phyloP scores from a whole-genome alignment of 2,329 filamentous ascomycete species.

The Sporothrix mexicana region DNA sequence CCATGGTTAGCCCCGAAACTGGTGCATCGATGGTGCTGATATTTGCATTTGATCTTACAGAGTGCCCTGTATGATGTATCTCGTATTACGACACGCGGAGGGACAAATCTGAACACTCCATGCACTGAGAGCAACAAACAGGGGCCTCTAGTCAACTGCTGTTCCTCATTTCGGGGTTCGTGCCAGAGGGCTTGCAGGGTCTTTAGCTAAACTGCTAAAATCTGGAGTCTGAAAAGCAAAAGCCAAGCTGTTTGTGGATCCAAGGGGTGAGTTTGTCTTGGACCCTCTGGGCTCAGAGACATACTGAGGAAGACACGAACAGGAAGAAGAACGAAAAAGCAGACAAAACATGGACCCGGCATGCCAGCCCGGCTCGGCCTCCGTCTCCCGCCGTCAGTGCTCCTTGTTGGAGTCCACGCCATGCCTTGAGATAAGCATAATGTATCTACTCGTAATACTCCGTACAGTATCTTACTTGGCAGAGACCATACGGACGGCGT shows the following conservation, averaged over 20 bases:
- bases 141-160: not conserved
- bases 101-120: not conserved
- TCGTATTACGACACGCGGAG: too few relatives aligned
- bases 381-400: constrained; percentile 9
- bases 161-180: constrained; percentile 21
- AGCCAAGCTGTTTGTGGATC: not conserved
- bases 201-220: not conserved
- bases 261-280: not conserved
- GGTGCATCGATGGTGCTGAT: too few relatives aligned
- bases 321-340: not conserved
- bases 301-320: too few relatives aligned
- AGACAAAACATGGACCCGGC: not conserved
- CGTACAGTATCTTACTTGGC: too few relatives aligned
- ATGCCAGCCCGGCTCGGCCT: not conserved
- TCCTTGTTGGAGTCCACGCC: not conserved
- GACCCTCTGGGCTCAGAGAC: not conserved
- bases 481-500: not conserved
- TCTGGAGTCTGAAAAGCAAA: too few relatives aligned
- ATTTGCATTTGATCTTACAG: too few relatives aligned
- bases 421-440: constrained; percentile 12
- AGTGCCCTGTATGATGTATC: too few relatives aligned
- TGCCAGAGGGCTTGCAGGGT: constrained; percentile 11
- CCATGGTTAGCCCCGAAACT: too few relatives aligned
- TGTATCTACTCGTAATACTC: not conserved
- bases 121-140: too few relatives aligned